Conservation (phyloP, 148 eudicot genomes). For the Chenopodium quinoa region DNA sequence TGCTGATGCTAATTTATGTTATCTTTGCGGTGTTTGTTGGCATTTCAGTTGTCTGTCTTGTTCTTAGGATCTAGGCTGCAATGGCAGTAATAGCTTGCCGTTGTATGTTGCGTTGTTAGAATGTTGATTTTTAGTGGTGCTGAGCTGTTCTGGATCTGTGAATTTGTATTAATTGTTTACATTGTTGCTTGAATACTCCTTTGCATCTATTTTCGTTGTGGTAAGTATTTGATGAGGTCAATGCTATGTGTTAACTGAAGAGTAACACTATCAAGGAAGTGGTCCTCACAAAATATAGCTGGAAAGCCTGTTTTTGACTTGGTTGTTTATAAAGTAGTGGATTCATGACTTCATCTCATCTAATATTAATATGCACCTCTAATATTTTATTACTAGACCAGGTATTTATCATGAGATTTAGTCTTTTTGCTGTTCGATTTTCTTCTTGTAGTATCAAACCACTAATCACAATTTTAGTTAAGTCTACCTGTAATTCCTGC, state of each 20-base stretch:
- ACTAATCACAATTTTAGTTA: no score
- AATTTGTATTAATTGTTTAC: neutral
- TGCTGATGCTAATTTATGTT: neutral
- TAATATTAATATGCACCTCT: constrained; percentile 4
- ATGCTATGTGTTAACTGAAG: no score
- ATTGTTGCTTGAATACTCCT: no score
- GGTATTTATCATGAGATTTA: neutral
- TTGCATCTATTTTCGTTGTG: no score
- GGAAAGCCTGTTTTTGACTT: constrained; percentile 7
- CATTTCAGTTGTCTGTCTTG: neutral
- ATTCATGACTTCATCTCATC: neutral
- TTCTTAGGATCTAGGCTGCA: neutral
- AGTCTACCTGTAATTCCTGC: no score
- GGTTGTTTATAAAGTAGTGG: neutral
- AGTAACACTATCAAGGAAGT: neutral
- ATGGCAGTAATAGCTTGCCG: neutral
- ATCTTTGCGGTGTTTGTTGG: neutral
- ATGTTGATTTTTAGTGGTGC: neutral
- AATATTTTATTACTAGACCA: neutral
- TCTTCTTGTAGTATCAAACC: no score
- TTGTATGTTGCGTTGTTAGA: neutral
- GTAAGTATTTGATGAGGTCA: no score
- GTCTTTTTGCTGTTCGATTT: neutral
- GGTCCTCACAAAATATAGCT: neutral
- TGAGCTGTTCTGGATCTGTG: neutral